Percentiles rank a stretch among this genome's conserved stretches.
Evolutionary conservation across 1,284 basidiomycete genomes (phyloP).

Genomic region (Termitomyces sp.): DNA sequence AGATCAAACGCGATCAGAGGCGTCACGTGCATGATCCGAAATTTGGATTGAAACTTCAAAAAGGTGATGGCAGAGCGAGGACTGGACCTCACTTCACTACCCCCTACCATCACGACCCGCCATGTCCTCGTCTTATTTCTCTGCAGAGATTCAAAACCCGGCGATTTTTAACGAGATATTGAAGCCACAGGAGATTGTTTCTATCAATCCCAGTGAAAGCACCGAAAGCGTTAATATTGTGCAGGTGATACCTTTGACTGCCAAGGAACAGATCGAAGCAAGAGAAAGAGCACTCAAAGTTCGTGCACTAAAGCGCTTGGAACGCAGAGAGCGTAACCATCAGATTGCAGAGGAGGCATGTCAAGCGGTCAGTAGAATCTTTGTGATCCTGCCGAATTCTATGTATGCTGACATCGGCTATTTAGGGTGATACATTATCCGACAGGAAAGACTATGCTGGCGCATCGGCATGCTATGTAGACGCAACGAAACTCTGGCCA

Average conservation of each 20-base stretch:
- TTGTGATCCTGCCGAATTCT: neutral
- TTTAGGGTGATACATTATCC: slow-evolving; percentile 29
- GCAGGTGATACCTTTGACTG: slow-evolving; percentile 7
- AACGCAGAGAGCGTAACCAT: slow-evolving; percentile 16
- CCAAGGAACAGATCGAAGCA: slow-evolving; percentile 8
- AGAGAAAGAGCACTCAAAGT: slow-evolving; percentile 14
- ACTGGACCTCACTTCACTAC: neutral
- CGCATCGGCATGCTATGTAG: slow-evolving; percentile 28
- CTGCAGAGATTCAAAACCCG: neutral
- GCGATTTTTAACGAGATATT: neutral
- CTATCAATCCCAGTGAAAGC: slow-evolving; percentile 5
- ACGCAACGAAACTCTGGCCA: slow-evolving; percentile 28
- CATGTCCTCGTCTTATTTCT: slow-evolving; percentile 1
- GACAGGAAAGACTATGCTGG: slow-evolving; percentile 26
- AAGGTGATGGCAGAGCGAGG: neutral
- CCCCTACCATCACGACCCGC: neutral
- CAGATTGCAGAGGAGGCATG: slow-evolving; percentile 15
- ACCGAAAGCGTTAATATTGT: slow-evolving; percentile 13
- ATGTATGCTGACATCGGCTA: neutral
- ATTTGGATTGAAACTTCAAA: slow-evolving; percentile 3
- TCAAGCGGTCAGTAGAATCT: slow-evolving; percentile 10
- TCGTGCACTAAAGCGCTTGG: slow-evolving; percentile 17
- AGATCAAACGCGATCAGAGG: neutral
- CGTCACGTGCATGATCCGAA: slow-evolving; percentile 9
- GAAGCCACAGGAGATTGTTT: neutral